Evolutionary conservation across 1,284 basidiomycete genomes (phyloP).

Genomic region (Irpex lacteus): DNA sequence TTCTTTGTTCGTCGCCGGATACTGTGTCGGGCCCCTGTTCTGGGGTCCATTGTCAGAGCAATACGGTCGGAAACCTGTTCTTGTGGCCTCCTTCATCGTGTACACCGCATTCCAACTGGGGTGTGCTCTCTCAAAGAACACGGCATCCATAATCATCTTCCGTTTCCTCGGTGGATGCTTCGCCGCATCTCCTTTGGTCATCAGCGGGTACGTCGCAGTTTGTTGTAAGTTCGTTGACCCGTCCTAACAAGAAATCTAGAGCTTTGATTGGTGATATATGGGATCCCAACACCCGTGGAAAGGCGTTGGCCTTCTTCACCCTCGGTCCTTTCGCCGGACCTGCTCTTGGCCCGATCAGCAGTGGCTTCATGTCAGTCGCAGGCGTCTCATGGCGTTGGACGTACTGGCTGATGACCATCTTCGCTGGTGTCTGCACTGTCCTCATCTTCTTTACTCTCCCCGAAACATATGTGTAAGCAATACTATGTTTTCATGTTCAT

Average conservation of each 20-base stretch:
- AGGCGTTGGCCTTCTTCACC: slow-evolving; percentile 33
- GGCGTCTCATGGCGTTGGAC: slow-evolving; percentile 69
- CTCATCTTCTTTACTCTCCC: slow-evolving; percentile 67
- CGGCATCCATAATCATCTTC: slow-evolving; percentile 29
- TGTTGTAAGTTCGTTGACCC: background rate
- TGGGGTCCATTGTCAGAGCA: slow-evolving; percentile 62
- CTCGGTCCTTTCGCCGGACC: slow-evolving; percentile 78
- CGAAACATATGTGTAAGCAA: slow-evolving; percentile 61
- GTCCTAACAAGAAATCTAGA: slow-evolving; percentile 17
- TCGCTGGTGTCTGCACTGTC: slow-evolving; percentile 49
- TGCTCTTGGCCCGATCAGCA: slow-evolving; percentile 62
- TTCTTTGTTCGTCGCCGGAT: slow-evolving; percentile 43
- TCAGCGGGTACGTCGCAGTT: slow-evolving; percentile 26
- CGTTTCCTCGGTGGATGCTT: slow-evolving; percentile 31
- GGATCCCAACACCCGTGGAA: slow-evolving; percentile 34
- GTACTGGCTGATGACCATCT: slow-evolving; percentile 74
- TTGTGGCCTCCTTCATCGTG: slow-evolving; percentile 46
- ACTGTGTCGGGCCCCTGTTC: slow-evolving; percentile 56
- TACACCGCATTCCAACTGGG: slow-evolving; percentile 31
- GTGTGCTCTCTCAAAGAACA: slow-evolving; percentile 28
- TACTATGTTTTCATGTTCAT: background rate
- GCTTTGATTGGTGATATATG: slow-evolving; percentile 34
- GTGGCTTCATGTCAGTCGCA: slow-evolving; percentile 49
- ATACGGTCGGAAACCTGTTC: slow-evolving; percentile 58
- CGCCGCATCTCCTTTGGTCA: slow-evolving; percentile 29